Evolutionary conservation across 805 yeast species (phyloP).

Genomic region (Cyberlindnera amylophila): DNA sequence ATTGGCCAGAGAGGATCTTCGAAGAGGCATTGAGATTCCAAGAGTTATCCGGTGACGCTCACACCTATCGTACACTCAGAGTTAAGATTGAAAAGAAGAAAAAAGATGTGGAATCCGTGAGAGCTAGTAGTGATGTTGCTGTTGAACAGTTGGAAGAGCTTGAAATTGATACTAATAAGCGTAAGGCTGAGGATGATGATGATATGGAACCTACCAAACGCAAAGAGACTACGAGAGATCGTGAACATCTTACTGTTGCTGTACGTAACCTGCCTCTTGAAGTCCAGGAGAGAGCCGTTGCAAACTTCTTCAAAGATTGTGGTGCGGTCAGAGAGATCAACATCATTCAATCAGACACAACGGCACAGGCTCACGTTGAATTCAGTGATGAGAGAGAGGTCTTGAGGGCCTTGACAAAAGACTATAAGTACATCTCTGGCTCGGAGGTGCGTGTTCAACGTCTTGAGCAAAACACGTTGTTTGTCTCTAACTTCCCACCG

Average conservation of each 20-base stretch:
- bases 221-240: constrained; percentile 34
- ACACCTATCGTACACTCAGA: constrained; percentile 24
- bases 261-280: constrained; percentile 44
- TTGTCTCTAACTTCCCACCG: constrained; percentile 76
- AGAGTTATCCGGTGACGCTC: constrained; percentile 31
- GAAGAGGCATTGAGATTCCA: constrained; percentile 42
- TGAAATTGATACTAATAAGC: constrained; percentile 7
- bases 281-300: constrained; percentile 37
- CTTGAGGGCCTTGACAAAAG: constrained; percentile 57
- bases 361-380: constrained; percentile 52
- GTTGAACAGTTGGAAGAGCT: constrained; percentile 4
- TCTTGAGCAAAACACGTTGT: constrained; percentile 49
- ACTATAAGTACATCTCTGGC: constrained; percentile 44
- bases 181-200: constrained; percentile 11
- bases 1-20: constrained; percentile 47
- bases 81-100: constrained; percentile 27
- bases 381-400: constrained; percentile 45
- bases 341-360: constrained; percentile 14
- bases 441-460: constrained; percentile 42
- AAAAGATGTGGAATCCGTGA: constrained; percentile 11
- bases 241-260: constrained; percentile 60
- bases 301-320: constrained; percentile 52
- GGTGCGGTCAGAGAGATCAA: constrained; percentile 46
- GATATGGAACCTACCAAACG: not conserved
- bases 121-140: constrained; percentile 9